Percentiles rank a stretch among this genome's conserved stretches.
Conservation (phyloP, 108 stramenopile species). For the Nitzschia sp. region DNA sequence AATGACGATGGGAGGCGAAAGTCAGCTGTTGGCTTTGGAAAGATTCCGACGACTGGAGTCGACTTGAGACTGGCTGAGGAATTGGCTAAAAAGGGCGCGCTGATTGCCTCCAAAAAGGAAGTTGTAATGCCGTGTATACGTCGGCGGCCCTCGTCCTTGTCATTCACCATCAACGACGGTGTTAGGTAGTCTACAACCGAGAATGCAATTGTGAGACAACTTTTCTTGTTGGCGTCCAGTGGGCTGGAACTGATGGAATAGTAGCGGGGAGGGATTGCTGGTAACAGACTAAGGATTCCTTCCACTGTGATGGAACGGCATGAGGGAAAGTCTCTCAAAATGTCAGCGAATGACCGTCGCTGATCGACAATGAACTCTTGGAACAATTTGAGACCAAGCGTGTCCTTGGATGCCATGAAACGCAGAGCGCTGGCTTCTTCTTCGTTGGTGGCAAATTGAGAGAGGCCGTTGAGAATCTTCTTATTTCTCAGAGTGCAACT, state of each 20-base stretch:
- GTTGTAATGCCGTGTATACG: constrained; percentile 82
- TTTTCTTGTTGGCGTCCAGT: constrained; percentile 39
- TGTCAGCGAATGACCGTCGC: constrained; percentile 69
- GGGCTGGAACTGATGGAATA: constrained; percentile 94
- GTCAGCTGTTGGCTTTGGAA: constrained; percentile 82
- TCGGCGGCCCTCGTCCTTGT: constrained; percentile 43
- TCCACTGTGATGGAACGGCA: constrained; percentile 72
- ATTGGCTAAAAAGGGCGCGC: constrained; percentile 52
- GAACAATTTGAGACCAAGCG: constrained; percentile 42
- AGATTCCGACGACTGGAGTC: constrained; percentile 61
- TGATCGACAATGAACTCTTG: constrained; percentile 70
- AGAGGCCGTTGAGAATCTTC: constrained; percentile 52
- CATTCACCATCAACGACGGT: constrained; percentile 42
- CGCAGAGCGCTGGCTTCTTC: constrained; percentile 56
- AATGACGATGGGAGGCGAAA: constrained; percentile 82
- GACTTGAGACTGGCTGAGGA: not conserved
- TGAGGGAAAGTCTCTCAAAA: constrained; percentile 89
- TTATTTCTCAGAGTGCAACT: constrained; percentile 72
- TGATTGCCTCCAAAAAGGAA: constrained; percentile 69
- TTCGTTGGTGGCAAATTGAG: constrained; percentile 63
- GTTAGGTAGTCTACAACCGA: constrained; percentile 91
- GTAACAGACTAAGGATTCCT: constrained; percentile 68
- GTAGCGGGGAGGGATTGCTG: constrained; percentile 84
- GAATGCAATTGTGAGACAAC: constrained; percentile 75
- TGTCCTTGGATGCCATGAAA: constrained; percentile 52